Evolutionary conservation across 495 filamentous ascomycete species (phyloP).

Genomic region (Hypoxylon perforatum): DNA sequence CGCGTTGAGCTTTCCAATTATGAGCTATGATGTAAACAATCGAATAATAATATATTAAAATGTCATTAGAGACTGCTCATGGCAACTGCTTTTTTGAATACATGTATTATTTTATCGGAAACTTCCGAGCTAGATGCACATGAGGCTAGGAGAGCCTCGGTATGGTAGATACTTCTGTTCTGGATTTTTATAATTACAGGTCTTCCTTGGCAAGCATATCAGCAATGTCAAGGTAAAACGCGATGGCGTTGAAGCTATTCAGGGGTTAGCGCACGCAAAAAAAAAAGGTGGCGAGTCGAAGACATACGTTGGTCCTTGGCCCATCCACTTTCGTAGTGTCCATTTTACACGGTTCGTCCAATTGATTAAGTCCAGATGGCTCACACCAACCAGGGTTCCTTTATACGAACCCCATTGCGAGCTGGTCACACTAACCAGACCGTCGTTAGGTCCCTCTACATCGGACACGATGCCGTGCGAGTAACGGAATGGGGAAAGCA

Average conservation of each 20-base stretch:
- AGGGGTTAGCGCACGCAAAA: slow-evolving; percentile 22
- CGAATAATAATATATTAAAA: background rate
- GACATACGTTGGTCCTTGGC: slow-evolving; percentile 74
- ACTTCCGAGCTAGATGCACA: no score
- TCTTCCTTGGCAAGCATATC: slow-evolving; percentile 84
- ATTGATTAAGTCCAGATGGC: slow-evolving; percentile 93
- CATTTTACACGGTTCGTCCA: slow-evolving; percentile 89
- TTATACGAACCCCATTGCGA: slow-evolving; percentile 92
- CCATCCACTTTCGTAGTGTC: slow-evolving; percentile 73
- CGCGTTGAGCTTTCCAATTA: no score
- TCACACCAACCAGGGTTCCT: slow-evolving; percentile 87
- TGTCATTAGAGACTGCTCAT: background rate
- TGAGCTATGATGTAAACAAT: no score
- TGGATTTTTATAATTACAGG: slow-evolving; percentile 50
- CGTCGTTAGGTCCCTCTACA: slow-evolving; percentile 88
- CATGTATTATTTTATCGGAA: no score
- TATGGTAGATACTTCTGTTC: background rate
- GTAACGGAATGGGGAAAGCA: slow-evolving; percentile 78
- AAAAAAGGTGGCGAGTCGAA: background rate
- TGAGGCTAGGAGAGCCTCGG: background rate
- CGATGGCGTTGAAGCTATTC: slow-evolving; percentile 91
- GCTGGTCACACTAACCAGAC: slow-evolving; percentile 88
- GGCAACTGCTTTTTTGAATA: no score
- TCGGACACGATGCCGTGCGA: slow-evolving; percentile 76
- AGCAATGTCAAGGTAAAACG: slow-evolving; percentile 92